Percentiles rank a stretch among this genome's conserved stretches.
Conservation (phyloP, 352 stramenopile species). For the Phytophthora sp. region DNA sequence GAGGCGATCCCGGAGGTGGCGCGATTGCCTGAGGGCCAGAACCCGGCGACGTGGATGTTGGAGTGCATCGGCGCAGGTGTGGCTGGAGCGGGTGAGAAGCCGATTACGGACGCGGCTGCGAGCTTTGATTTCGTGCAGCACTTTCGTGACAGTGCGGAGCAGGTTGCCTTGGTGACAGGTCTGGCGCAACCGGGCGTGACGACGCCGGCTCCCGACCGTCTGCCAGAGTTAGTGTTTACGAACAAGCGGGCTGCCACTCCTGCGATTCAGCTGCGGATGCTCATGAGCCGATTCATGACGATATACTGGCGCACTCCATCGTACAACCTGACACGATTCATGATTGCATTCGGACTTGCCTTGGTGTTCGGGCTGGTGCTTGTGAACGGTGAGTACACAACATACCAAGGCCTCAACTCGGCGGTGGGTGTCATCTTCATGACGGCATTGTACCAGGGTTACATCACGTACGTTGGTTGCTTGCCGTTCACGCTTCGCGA, state of each 20-base stretch:
- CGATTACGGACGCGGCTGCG: constrained; percentile 5
- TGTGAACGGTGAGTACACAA: constrained; percentile 32
- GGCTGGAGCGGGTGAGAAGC: constrained; percentile 6
- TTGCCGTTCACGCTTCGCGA: constrained; percentile 76
- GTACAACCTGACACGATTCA: constrained; percentile 80
- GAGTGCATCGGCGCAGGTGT: constrained; percentile 51
- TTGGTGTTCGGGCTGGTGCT: constrained; percentile 78
- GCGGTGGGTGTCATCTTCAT: constrained; percentile 80
- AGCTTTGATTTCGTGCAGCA: constrained; percentile 29
- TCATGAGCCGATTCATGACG: constrained; percentile 44
- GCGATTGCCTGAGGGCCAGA: constrained; percentile 31
- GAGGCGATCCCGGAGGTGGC: constrained; percentile 31
- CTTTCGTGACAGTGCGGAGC: constrained; percentile 30
- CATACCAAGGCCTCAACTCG: constrained; percentile 40
- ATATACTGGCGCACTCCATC: constrained; percentile 85
- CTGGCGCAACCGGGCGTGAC: constrained; percentile 31
- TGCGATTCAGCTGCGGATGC: constrained; percentile 30
- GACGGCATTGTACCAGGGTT: constrained; percentile 68
- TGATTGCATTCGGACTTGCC: constrained; percentile 53
- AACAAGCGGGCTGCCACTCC: constrained; percentile 39
- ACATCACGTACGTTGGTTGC: constrained; percentile 64
- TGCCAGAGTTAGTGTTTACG: constrained; percentile 30
- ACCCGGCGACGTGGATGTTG: constrained; percentile 87
- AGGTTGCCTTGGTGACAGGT: constrained; percentile 10
- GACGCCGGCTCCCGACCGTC: constrained; percentile 5